These are phyloP conservation scores for Cercophora sp. DNA, from an alignment of 495 filamentous ascomycete genomes.

Conservation along the genomic window DNA sequence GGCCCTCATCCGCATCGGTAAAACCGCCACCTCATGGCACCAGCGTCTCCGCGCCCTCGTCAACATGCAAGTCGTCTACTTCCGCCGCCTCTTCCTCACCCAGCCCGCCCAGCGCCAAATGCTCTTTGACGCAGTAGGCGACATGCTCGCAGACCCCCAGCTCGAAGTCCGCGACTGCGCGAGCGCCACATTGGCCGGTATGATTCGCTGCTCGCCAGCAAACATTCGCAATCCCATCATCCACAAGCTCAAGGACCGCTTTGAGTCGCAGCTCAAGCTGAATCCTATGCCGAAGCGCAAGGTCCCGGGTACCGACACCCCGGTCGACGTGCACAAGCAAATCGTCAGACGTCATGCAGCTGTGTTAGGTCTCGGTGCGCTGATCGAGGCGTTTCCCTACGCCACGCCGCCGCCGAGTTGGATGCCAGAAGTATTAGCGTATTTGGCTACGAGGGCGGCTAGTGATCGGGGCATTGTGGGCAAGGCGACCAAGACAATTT, in stretches of 20 bases:
- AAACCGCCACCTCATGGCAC: slow-evolving; percentile 86
- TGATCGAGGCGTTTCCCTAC: slow-evolving; percentile 97
- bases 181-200: slow-evolving; percentile 85
- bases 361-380: slow-evolving; percentile 83
- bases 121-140: slow-evolving; percentile 84
- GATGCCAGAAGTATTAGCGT: slow-evolving; percentile 90
- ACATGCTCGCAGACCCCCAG: slow-evolving; percentile 89
- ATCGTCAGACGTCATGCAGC: slow-evolving; percentile 83
- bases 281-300: slow-evolving; percentile 82
- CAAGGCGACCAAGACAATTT: slow-evolving; percentile 91
- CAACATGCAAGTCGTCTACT: slow-evolving; percentile 99
- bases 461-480: slow-evolving; percentile 90
- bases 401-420: slow-evolving; percentile 84
- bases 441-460: slow-evolving; percentile 77
- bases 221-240: slow-evolving; percentile 73
- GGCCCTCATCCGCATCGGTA: slow-evolving; percentile 83
- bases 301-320: slow-evolving; percentile 67
- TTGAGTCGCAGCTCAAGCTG: slow-evolving; percentile 67
- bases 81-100: slow-evolving; percentile 93
- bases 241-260: slow-evolving; percentile 67
- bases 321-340: slow-evolving; percentile 70
- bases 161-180: slow-evolving; percentile 94
- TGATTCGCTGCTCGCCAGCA: slow-evolving; percentile 96
- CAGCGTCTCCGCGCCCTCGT: slow-evolving; percentile 94
- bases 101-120: slow-evolving; percentile 67